Percentiles rank a stretch among this genome's conserved stretches.
These are phyloP conservation scores for Calonectria ilicicola DNA, from an alignment of 2,329 filamentous ascomycete species.

Conservation along the genomic window DNA sequence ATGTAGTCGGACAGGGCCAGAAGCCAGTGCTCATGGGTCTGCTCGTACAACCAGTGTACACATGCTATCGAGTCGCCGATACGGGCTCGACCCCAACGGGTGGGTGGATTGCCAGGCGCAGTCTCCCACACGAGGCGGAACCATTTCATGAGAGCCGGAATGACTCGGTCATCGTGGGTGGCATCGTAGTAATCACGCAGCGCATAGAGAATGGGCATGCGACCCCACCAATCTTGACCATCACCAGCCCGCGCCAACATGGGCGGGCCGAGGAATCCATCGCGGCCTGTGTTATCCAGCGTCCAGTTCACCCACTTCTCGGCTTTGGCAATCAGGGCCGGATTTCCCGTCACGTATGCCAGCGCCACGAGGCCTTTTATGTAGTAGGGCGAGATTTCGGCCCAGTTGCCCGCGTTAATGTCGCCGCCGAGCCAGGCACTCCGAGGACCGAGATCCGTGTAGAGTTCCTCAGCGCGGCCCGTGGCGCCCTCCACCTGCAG, in stretches of 20 bases:
- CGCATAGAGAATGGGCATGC: constrained; percentile 5
- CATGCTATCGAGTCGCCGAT: constrained; percentile 3
- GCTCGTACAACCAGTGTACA: not conserved
- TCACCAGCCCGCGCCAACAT: not conserved
- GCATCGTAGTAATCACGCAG: constrained; percentile 4
- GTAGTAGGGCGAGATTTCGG: constrained; percentile 4
- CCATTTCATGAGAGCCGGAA: not conserved
- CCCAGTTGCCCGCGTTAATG: not conserved
- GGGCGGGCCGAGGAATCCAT: constrained; percentile 5
- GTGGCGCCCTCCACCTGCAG: not conserved
- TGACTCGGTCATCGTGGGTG: not conserved
- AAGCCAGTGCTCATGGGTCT: not conserved
- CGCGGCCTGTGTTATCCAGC: not conserved
- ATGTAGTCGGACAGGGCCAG: not conserved
- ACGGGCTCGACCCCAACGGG: not conserved
- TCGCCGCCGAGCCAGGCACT: constrained; percentile 5
- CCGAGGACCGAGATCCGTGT: not conserved
- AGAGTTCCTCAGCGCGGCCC: not conserved
- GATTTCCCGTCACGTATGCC: not conserved
- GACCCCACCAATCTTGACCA: constrained; percentile 4
- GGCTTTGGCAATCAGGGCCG: not conserved
- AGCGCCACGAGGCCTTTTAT: not conserved
- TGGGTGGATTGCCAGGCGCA: not conserved
- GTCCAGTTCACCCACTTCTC: constrained; percentile 5
- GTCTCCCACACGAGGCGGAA: not conserved